Percentiles rank a stretch among this genome's conserved stretches.
phyloP scores from a whole-genome alignment of 495 filamentous ascomycete genomes.

The Daldinia caldariorum region DNA sequence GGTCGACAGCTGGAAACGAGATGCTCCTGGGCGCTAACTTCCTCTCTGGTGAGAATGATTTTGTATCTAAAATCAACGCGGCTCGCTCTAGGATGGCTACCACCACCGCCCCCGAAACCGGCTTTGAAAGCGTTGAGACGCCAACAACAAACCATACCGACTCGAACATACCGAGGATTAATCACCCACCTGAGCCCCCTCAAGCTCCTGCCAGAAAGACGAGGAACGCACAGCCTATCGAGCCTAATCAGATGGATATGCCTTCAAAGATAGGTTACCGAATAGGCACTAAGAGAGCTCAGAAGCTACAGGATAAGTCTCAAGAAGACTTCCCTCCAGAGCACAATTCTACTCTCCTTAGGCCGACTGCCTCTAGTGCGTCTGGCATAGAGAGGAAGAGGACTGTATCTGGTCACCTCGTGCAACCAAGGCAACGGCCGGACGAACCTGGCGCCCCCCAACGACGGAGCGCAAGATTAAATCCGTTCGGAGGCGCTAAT shows the following conservation, averaged over 20 bases:
- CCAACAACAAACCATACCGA: conserved; percentile 50
- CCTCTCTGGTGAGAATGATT: conserved; percentile 53
- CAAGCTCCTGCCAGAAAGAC: conserved; percentile 72
- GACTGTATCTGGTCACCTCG: conserved; percentile 83
- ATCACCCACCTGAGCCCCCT: conserved; percentile 65
- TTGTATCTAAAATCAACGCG: conserved; percentile 55
- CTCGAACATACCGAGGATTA: conserved; percentile 49
- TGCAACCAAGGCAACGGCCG: conserved; percentile 65
- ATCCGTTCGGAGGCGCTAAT: conserved; percentile 64
- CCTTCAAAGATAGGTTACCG: conserved; percentile 71
- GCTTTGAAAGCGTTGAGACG: conserved; percentile 54
- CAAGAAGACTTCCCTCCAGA: conserved; percentile 47
- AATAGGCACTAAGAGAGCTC: conserved; percentile 58
- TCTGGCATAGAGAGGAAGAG: conserved; percentile 74
- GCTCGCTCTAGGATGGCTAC: conserved; percentile 49
- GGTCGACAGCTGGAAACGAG: conserved; percentile 50
- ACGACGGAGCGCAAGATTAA: conserved; percentile 79
- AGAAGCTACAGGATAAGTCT: conserved; percentile 57
- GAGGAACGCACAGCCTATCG: conserved; percentile 66
- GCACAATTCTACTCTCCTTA: conserved; percentile 38
- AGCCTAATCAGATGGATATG: conserved; percentile 64
- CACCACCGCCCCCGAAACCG: conserved; percentile 29
- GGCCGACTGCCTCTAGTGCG: conserved; percentile 34
- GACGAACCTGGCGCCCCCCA: conserved; percentile 76
- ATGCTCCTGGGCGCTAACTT: conserved; percentile 47